phyloP scores from a whole-genome alignment of 2,329 filamentous ascomycete genomes.

The Fusarium robinianum region DNA sequence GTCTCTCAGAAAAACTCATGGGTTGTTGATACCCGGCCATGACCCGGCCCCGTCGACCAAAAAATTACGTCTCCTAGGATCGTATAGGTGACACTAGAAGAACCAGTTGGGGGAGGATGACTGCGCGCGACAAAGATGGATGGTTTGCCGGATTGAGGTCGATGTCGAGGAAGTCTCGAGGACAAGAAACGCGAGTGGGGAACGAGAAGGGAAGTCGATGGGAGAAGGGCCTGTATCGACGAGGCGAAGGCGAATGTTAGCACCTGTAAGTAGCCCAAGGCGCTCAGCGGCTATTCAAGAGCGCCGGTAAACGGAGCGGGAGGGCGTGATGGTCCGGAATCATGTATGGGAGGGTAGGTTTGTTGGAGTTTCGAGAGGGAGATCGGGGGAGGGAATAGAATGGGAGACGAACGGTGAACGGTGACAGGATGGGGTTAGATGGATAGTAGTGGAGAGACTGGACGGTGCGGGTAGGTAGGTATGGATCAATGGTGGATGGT shows the following conservation, averaged over 20 bases:
- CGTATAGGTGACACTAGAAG: constrained; percentile 6
- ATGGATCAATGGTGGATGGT: too few relatives aligned
- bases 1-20: constrained; percentile 64
- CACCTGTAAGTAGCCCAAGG: constrained; percentile 28
- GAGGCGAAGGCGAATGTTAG: constrained; percentile 28
- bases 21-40: constrained; percentile 51
- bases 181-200: constrained; percentile 25
- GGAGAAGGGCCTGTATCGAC: constrained; percentile 25
- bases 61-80: constrained; percentile 12
- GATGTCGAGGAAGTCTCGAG: constrained; percentile 29
- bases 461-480: constrained; percentile 33
- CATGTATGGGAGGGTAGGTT: constrained; percentile 5
- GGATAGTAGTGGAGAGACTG: constrained; percentile 29
- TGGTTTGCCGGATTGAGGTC: constrained; percentile 13
- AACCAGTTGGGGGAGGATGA: constrained; percentile 12
- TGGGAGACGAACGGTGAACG: constrained; percentile 29
- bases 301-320: constrained; percentile 6
- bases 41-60: constrained; percentile 29
- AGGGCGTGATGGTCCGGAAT: constrained; percentile 4
- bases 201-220: constrained; percentile 22
- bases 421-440: constrained; percentile 19
- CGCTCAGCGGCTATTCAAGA: constrained; percentile 8
- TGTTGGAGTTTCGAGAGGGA: constrained; percentile 12
- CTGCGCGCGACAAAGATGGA: constrained; percentile 19
- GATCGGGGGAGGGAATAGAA: constrained; percentile 18